phyloP scores from a whole-genome alignment of 148 eudicot genomes.

The Silene latifolia region DNA sequence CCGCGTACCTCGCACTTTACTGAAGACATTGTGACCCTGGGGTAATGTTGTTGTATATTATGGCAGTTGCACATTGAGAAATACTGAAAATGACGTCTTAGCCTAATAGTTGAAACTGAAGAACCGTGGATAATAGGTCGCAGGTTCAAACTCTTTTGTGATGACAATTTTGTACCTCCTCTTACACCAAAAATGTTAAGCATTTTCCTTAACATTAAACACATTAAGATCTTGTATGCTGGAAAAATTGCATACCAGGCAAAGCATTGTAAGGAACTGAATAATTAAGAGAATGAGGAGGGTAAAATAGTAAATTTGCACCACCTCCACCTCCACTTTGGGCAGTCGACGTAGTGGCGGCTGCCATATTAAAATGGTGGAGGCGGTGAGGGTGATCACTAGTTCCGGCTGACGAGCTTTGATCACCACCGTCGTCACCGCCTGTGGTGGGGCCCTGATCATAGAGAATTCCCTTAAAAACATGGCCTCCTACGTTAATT shows the following conservation, averaged over 20 bases:
- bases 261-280: slow-evolving; percentile 46
- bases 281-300: slow-evolving; percentile 20
- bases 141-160: too few species aligned
- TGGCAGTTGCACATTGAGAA: background rate
- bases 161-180: too few species aligned
- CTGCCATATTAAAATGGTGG: slow-evolving; percentile 17
- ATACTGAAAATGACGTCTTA: too few species aligned
- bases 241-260: slow-evolving; percentile 63
- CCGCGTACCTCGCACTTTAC: too few species aligned
- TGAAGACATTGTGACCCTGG: too few species aligned
- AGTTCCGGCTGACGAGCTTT: slow-evolving; percentile 39
- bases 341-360: slow-evolving; percentile 20
- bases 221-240: slow-evolving; percentile 44
- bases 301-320: slow-evolving; percentile 27
- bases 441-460: slow-evolving; percentile 49
- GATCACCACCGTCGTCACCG: slow-evolving; percentile 20
- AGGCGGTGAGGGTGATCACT: slow-evolving; percentile 30
- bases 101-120: too few species aligned
- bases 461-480: slow-evolving; percentile 69
- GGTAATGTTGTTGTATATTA: background rate
- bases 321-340: slow-evolving; percentile 14
- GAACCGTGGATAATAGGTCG: too few species aligned
- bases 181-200: too few species aligned
- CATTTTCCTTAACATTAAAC: too few species aligned
- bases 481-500: slow-evolving; percentile 65